Evolutionary conservation across 2,329 filamentous ascomycete genomes (phyloP).

Genomic region (Aspergillus jensenii): DNA sequence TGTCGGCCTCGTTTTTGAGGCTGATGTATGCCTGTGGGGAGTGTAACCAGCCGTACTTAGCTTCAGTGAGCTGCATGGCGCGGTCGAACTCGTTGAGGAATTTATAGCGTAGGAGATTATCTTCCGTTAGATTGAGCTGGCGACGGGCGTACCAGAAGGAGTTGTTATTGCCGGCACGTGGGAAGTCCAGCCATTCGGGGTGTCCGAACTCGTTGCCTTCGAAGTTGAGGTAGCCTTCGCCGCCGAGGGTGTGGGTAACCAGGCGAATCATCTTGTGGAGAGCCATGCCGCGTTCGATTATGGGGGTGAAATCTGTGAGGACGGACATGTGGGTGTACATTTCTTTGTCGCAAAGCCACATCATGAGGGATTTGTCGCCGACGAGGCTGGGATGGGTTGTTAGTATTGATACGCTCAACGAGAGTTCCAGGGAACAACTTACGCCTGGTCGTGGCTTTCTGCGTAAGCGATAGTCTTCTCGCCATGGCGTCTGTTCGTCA

Average conservation of each 20-base stretch:
- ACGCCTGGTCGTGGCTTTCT: slow-evolving; percentile 97
- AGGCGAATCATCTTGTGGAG: slow-evolving; percentile 98
- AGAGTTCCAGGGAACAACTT: slow-evolving; percentile 45
- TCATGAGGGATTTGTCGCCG: slow-evolving; percentile 93
- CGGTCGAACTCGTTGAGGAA: slow-evolving; percentile 93
- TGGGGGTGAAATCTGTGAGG: slow-evolving; percentile 76
- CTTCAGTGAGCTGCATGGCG: slow-evolving; percentile 84
- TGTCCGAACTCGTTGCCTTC: slow-evolving; percentile 99
- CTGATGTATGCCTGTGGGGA: slow-evolving; percentile 85
- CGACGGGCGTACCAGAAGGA: slow-evolving; percentile 93
- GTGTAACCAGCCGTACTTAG: slow-evolving; percentile 88
- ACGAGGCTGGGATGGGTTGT: slow-evolving; percentile 64
- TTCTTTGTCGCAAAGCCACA: slow-evolving; percentile 96
- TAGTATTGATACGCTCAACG: not conserved
- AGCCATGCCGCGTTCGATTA: slow-evolving; percentile 86
- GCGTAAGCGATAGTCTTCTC: slow-evolving; percentile 99
- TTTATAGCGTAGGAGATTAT: slow-evolving; percentile 78
- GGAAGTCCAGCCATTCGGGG: slow-evolving; percentile 98
- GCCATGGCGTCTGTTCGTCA: slow-evolving; percentile 89
- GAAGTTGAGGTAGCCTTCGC: slow-evolving; percentile 97
- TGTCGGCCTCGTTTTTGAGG: slow-evolving; percentile 90
- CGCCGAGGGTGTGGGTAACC: slow-evolving; percentile 84
- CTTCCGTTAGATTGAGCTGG: slow-evolving; percentile 89
- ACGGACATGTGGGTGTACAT: slow-evolving; percentile 98
- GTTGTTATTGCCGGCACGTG: slow-evolving; percentile 86